Conservation (phyloP, 176 grass and related monocot genomes). For the Bromus sterilis region DNA sequence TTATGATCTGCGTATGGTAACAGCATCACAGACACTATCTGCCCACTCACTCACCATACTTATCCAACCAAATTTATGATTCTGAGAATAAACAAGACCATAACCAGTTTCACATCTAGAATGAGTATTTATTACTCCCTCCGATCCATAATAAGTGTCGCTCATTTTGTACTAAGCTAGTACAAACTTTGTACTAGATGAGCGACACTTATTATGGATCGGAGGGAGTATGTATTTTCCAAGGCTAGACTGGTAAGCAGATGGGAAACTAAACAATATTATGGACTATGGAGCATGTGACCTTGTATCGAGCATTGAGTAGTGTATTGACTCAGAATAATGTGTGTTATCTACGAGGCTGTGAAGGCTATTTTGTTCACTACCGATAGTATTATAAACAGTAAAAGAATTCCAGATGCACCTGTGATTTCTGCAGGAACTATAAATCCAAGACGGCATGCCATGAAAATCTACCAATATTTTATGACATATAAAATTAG, state of each 20-base stretch:
- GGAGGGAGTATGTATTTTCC: background rate
- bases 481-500: background rate
- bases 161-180: too few relatives aligned
- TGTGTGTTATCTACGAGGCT: background rate
- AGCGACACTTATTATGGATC: too few relatives aligned
- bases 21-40: background rate
- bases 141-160: too few relatives aligned
- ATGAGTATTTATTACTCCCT: background rate
- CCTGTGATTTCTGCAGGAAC: background rate
- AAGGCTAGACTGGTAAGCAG: background rate
- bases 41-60: background rate
- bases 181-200: too few relatives aligned
- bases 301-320: background rate
- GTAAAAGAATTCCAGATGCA: background rate
- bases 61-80: background rate
- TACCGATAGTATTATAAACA: background rate
- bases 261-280: background rate
- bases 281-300: background rate
- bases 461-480: background rate
- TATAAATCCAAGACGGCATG: background rate
- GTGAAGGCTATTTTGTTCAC: background rate
- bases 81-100: background rate
- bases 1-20: background rate
- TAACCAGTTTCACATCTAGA: background rate
- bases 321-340: background rate